Percentiles rank a stretch among this genome's conserved stretches.
phyloP scores from a whole-genome alignment of 805 yeast species.

The Yarrowia divulgata region DNA sequence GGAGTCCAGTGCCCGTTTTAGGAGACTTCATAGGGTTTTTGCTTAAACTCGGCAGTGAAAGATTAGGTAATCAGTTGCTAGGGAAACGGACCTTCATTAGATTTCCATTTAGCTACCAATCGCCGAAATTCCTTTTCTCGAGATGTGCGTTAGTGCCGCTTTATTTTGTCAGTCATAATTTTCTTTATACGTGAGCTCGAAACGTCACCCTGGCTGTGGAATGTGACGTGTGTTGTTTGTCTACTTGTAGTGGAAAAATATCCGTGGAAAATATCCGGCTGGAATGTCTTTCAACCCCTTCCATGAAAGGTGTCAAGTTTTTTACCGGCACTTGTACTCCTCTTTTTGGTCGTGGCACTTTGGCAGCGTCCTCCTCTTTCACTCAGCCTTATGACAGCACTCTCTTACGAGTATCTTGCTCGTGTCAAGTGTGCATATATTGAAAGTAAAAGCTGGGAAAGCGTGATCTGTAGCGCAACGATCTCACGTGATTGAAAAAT shows the following conservation, averaged over 20 bases:
- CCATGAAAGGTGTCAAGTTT: too few species aligned
- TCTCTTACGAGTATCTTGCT: too few species aligned
- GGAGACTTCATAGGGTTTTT: neutral
- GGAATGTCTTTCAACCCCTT: neutral
- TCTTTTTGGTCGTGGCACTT: too few species aligned
- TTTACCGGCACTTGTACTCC: too few species aligned
- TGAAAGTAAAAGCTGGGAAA: neutral
- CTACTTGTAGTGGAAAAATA: neutral
- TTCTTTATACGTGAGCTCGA: neutral
- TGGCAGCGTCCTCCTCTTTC: too few species aligned
- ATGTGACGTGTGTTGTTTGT: constrained; percentile 6
- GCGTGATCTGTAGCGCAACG: too few species aligned
- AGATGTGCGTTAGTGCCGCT: neutral
- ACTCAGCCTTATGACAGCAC: neutral
- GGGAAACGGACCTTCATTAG: neutral
- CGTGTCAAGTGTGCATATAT: neutral
- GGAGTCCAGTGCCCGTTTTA: constrained; percentile 30
- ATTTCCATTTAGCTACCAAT: too few species aligned
- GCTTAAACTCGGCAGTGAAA: too few species aligned
- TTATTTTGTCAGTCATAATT: neutral
- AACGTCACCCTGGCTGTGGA: neutral
- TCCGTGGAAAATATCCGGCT: neutral
- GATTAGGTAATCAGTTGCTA: constrained; percentile 15
- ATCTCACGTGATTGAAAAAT: neutral
- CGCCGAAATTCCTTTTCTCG: too few species aligned